Evolutionary conservation across 257 asterid species (phyloP).

Genomic region (Striga asiatica): DNA sequence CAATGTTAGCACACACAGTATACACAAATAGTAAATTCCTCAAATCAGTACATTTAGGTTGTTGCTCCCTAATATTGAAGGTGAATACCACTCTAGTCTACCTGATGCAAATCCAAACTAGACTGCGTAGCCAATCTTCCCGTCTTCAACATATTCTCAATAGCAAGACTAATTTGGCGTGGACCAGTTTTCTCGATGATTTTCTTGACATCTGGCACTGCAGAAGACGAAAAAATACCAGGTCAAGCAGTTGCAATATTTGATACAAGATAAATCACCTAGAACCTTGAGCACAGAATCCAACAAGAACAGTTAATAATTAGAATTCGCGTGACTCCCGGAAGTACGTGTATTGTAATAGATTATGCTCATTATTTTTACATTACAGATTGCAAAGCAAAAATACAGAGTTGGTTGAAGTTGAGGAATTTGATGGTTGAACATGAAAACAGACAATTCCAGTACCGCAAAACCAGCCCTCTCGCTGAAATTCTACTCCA

Average conservation of each 20-base stretch:
- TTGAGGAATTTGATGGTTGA: background rate
- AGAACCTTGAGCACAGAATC: slow-evolving; percentile 3
- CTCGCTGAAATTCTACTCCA: background rate
- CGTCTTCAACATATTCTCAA: slow-evolving; percentile 82
- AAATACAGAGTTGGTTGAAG: background rate
- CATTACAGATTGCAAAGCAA: background rate
- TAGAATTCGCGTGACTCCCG: background rate
- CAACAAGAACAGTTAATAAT: slow-evolving; percentile 4
- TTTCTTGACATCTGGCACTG: slow-evolving; percentile 67
- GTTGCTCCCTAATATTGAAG: slow-evolving; percentile 3
- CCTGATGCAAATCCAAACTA: slow-evolving; percentile 93
- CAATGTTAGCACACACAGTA: background rate
- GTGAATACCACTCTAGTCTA: slow-evolving; percentile 20
- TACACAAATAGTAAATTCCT: slow-evolving; percentile 7
- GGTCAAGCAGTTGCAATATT: background rate
- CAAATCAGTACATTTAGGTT: background rate
- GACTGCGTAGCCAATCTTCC: slow-evolving; percentile 67
- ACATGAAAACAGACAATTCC: background rate
- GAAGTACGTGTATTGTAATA: background rate
- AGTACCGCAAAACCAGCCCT: background rate
- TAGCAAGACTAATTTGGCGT: slow-evolving; percentile 47
- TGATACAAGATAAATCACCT: background rate
- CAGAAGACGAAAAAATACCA: slow-evolving; percentile 20
- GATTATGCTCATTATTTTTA: background rate
- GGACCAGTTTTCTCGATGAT: slow-evolving; percentile 52